Conservation (phyloP, 148 eudicot species). For the Vaccinium darrowii region DNA sequence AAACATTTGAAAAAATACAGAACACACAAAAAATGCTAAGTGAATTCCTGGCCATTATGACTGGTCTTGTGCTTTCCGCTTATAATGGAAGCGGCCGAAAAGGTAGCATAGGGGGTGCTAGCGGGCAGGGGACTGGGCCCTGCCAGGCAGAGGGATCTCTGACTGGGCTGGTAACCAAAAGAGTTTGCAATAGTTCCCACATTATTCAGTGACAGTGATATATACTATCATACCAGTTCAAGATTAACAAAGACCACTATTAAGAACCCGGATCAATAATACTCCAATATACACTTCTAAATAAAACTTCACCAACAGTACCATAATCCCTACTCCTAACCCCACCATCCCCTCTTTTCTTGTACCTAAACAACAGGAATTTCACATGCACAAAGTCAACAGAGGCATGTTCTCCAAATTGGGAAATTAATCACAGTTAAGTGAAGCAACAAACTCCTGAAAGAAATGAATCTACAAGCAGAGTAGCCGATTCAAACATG, state of each 20-base stretch:
- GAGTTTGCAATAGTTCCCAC: neutral
- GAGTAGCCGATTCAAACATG: neutral
- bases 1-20: neutral
- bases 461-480: neutral
- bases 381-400: neutral
- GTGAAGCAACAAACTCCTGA: neutral
- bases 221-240: neutral
- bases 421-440: neutral
- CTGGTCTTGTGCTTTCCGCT: neutral
- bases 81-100: neutral
- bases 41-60: constrained; percentile 2
- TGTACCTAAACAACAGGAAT: no score
- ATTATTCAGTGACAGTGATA: neutral
- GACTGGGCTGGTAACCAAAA: neutral
- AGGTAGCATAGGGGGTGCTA: neutral
- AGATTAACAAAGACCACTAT: neutral
- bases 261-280: neutral
- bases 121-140: neutral
- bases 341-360: neutral
- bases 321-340: neutral
- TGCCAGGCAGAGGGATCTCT: neutral
- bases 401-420: neutral
- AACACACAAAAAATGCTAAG: neutral
- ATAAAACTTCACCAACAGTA: neutral
- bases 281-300: neutral